Base-by-base conservation (phyloP, 2,329 filamentous ascomycete species). In the Cordyceps cateniannulata region DNA sequence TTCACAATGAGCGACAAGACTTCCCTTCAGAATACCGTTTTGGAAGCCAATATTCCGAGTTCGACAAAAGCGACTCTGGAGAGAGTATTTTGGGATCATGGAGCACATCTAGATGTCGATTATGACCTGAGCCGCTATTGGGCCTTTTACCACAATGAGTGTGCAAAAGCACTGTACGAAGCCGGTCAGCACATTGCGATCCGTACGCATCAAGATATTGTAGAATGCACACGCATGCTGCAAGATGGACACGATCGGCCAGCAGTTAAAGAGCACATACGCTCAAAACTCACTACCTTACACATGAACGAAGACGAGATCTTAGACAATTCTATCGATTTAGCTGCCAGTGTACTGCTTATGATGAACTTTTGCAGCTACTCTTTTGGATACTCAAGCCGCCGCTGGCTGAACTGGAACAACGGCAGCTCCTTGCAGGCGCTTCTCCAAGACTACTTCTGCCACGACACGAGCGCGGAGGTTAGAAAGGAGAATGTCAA, bases 301-400 rank as follows among this genome's bases (percentile, higher is more conserved):
- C 49, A 51, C 27, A 20, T n/a, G 5, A 51, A 51, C n/a, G 49
- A 51, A 24, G 49, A 51, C n/a, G 49, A 51, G 49, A 51, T 51
- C 24, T 10, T 51, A 2, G 49, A 51, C 3, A 51, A 51, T 10
- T 35, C 49, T 3, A 51, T 51, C 29, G 49, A 51, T 16, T n/a
- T 51, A 12, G 49, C 49, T 29, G 49, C 49, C 8, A 51, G 49
- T 16, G 29, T 51, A 1, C 49, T 51, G 7, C 27, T 51, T 29
- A 51, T 51, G 49, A 51, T 51, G 29, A 51, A 38, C n/a, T 51
- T 51, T 38, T 51, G 49, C 29, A 51, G 29, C n/a, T 51, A 51
- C 20, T 18, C 49, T 0, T 51, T 22, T 7, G 49, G 49, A 8
- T 51, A 38, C 29, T 51, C 49, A 1, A 29, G 49, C 12, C 49